Conservation (phyloP, 192 early-diverging fungal genomes). For the Glomus cerebriforme region DNA sequence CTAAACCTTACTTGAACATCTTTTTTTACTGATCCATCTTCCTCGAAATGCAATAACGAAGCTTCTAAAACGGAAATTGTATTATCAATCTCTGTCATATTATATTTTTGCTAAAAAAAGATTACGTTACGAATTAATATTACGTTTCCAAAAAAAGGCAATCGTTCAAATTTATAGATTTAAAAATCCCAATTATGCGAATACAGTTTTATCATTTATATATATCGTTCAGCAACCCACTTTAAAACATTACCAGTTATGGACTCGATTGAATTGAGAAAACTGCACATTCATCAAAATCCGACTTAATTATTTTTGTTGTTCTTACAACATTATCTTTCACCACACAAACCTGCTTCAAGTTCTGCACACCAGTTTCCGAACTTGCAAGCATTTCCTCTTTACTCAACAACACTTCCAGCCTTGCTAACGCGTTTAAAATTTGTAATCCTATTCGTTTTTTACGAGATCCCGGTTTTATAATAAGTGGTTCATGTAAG, state of each 20-base stretch:
- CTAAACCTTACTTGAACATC: slow-evolving; percentile 22
- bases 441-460: slow-evolving; percentile 47
- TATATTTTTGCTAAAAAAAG: slow-evolving; percentile 30
- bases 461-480: slow-evolving; percentile 43
- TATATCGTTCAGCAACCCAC: background rate
- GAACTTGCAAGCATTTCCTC: slow-evolving; percentile 37
- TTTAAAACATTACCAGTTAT: background rate
- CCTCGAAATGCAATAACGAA: slow-evolving; percentile 23
- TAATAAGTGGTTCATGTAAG: slow-evolving; percentile 45
- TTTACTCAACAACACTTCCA: slow-evolving; percentile 48
- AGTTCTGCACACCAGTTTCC: slow-evolving; percentile 3
- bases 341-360: slow-evolving; percentile 32
- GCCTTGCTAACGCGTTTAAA: slow-evolving; percentile 42
- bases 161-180: background rate
- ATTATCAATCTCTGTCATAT: slow-evolving; percentile 22
- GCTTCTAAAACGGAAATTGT: background rate
- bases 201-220: background rate
- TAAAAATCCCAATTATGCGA: background rate
- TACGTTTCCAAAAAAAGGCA: background rate
- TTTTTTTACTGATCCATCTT: slow-evolving; percentile 25
- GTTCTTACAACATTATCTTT: background rate
- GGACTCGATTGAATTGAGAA: background rate
- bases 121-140: background rate
- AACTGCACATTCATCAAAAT: background rate
- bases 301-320: background rate